phyloP scores from a whole-genome alignment of 768 basidiomycete genomes.

The Termitomyces sp. region DNA sequence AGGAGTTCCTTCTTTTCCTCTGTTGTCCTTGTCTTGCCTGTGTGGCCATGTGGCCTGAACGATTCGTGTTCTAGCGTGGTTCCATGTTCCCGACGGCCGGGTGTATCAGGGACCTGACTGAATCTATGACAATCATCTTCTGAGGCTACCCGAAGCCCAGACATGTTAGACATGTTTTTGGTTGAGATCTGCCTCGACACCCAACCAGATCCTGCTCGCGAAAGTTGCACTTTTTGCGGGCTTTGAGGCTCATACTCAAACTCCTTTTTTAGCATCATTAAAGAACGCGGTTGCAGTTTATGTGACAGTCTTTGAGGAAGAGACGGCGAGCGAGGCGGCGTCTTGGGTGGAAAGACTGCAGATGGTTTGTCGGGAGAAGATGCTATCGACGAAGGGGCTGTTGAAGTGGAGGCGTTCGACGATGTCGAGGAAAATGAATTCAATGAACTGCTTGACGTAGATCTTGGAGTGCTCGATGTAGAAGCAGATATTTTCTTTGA shows the following conservation, averaged over 20 bases:
- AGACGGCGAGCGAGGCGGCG: constrained; percentile 22
- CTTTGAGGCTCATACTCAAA: constrained; percentile 71
- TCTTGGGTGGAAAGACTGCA: constrained; percentile 17
- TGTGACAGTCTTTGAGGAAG: constrained; percentile 18
- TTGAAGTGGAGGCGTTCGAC: constrained; percentile 35
- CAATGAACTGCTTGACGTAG: constrained; percentile 35
- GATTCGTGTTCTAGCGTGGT: constrained; percentile 9
- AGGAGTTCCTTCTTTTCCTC: constrained; percentile 81
- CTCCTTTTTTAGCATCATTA: constrained; percentile 65
- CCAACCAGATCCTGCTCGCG: constrained; percentile 13
- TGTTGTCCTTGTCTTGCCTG: constrained; percentile 43
- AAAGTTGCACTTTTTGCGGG: constrained; percentile 44
- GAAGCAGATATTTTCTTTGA: constrained; percentile 12
- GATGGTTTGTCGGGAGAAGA: constrained; percentile 40
- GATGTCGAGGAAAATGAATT: constrained; percentile 38
- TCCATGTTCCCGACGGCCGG: constrained; percentile 2
- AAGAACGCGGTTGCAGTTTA: constrained; percentile 36
- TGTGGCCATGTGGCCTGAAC: constrained; percentile 2
- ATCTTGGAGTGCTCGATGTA: constrained; percentile 27
- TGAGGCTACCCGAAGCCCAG: constrained; percentile 13
- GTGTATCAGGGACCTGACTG: constrained; percentile 4
- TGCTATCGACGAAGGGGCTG: constrained; percentile 28
- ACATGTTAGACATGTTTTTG: constrained; percentile 16
- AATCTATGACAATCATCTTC: constrained; percentile 13
- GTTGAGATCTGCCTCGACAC: constrained; percentile 10